Percentiles rank a stretch among this genome's conserved stretches.
These are phyloP conservation scores for Cercospora zeina DNA, from an alignment of 2,329 filamentous ascomycete species.

Conservation along the genomic window DNA sequence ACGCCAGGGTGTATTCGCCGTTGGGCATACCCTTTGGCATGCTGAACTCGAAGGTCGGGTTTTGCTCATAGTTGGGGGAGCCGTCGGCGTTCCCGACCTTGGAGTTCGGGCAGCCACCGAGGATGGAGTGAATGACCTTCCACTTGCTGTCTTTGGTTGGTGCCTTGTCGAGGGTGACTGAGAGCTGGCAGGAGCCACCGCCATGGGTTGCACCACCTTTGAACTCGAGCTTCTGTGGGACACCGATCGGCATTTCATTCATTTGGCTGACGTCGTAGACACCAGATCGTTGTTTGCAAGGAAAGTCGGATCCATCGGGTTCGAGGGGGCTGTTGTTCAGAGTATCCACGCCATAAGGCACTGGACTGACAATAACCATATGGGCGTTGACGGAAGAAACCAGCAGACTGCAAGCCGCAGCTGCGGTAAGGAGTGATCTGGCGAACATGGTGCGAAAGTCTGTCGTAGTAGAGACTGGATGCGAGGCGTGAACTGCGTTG, in stretches of 20 bases:
- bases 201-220: conserved; percentile 75
- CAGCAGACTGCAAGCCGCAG: conserved; percentile 27
- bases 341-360: conserved; percentile 60
- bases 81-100: conserved; percentile 45
- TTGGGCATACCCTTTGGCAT: conserved; percentile 72
- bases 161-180: conserved; percentile 73
- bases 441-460: conserved; percentile 26
- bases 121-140: conserved; percentile 86
- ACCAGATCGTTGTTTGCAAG: conserved; percentile 67
- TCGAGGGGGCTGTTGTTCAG: conserved; percentile 67
- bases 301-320: conserved; percentile 61
- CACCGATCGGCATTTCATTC: conserved; percentile 67
- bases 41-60: conserved; percentile 64
- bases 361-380: conserved; percentile 69
- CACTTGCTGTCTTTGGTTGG: conserved; percentile 69
- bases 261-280: conserved; percentile 50
- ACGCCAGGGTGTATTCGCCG: conserved; percentile 76
- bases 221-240: conserved; percentile 63
- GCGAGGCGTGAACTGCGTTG: conserved; percentile 27
- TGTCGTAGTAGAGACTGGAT: conserved; percentile 25
- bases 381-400: conserved; percentile 59
- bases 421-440: conserved; percentile 24
- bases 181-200: conserved; percentile 87
- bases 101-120: conserved; percentile 82
- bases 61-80: conserved; percentile 25